phyloP scores from a whole-genome alignment of 179 eudicot species.

The Silene noctiflora region DNA sequence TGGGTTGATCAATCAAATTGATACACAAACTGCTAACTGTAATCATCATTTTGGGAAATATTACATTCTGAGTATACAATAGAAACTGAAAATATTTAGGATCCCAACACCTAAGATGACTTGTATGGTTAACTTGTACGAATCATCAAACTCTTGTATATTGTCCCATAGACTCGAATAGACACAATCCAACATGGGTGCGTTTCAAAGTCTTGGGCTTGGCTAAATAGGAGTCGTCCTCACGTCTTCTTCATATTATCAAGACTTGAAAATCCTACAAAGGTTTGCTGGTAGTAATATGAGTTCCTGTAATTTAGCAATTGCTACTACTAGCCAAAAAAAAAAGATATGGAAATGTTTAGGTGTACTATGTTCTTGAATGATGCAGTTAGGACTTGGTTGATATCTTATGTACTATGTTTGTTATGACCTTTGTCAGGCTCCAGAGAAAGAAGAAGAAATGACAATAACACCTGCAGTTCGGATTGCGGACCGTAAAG shows the following conservation, averaged over 20 bases:
- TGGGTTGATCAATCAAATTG: no score
- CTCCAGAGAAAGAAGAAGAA: constrained; percentile 15
- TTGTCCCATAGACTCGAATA: neutral
- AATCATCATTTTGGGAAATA: no score
- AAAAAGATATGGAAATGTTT: neutral
- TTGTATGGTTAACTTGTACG: neutral
- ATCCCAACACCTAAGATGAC: neutral
- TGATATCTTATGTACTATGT: neutral
- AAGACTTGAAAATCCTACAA: no score
- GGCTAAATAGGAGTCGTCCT: neutral
- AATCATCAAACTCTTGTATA: neutral
- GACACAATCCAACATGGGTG: no score
- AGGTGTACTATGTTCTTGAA: neutral
- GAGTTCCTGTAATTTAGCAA: neutral
- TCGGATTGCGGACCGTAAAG: constrained; percentile 48
- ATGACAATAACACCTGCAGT: constrained; percentile 79
- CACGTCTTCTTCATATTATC: no score
- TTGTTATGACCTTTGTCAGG: constrained; percentile 14
- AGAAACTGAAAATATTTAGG: no score
- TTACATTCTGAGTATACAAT: no score
- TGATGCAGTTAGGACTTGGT: neutral
- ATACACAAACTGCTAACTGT: no score
- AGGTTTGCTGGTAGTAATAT: neutral
- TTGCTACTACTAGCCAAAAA: neutral
- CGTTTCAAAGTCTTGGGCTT: neutral